phyloP scores from a whole-genome alignment of 2,329 filamentous ascomycete species.

The Aspergillus phoenicis region DNA sequence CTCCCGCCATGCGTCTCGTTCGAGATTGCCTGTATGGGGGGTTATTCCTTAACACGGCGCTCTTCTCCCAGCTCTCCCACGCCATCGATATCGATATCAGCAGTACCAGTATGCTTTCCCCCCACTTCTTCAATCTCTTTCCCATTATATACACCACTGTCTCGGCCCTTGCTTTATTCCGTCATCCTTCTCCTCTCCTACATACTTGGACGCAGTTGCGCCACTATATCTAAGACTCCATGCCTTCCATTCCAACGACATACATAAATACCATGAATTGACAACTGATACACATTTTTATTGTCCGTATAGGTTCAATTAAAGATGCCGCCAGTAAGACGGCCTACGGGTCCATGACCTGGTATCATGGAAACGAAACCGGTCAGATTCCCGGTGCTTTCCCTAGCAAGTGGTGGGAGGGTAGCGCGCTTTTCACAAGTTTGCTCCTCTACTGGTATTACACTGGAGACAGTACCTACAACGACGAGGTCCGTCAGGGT shows the following conservation, averaged over 20 bases:
- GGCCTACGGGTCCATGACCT: constrained; percentile 54
- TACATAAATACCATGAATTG: no score
- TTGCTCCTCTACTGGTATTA: constrained; percentile 71
- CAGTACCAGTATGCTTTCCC: constrained; percentile 27
- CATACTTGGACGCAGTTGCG: neutral
- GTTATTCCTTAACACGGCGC: constrained; percentile 8
- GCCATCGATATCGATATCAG: constrained; percentile 33
- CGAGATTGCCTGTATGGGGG: constrained; percentile 7
- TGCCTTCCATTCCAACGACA: no score
- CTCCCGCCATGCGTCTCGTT: constrained; percentile 5
- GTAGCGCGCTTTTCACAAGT: constrained; percentile 68
- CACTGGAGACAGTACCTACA: constrained; percentile 66
- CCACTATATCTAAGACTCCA: no score
- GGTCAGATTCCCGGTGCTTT: constrained; percentile 58
- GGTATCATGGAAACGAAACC: constrained; percentile 56
- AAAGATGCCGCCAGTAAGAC: constrained; percentile 45
- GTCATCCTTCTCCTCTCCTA: neutral
- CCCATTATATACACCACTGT: neutral
- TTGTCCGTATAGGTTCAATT: constrained; percentile 41
- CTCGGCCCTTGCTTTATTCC: neutral
- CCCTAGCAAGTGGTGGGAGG: constrained; percentile 77
- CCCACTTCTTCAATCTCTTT: neutral
- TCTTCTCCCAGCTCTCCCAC: constrained; percentile 7
- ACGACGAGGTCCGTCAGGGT: constrained; percentile 55
- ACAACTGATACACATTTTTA: neutral